Conservation (phyloP, 2,329 filamentous ascomycete genomes). For the Thelonectria discophora region DNA sequence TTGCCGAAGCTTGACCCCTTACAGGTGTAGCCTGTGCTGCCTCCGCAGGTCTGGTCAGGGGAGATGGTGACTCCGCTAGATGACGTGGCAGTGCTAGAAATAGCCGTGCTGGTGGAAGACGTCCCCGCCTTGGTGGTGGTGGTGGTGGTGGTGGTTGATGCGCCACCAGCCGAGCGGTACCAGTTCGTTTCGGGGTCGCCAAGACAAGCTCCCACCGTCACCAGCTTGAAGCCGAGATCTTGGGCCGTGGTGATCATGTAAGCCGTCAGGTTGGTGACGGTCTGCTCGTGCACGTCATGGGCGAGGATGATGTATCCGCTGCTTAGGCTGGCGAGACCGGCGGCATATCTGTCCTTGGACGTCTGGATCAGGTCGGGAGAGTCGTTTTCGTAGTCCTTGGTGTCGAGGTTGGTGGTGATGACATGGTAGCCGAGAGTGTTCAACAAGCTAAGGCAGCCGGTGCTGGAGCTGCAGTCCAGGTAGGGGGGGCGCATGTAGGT, state of each 20-base stretch:
- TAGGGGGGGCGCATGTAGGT: slow-evolving; percentile 55
- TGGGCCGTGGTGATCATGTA: slow-evolving; percentile 55
- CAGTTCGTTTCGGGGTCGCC: slow-evolving; percentile 58
- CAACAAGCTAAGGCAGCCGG: slow-evolving; percentile 49
- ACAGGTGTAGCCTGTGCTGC: slow-evolving; percentile 47
- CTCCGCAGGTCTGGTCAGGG: slow-evolving; percentile 26
- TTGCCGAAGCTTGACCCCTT: slow-evolving; percentile 45
- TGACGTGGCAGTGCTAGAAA: slow-evolving; percentile 21
- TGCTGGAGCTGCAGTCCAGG: slow-evolving; percentile 50
- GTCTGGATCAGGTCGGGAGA: slow-evolving; percentile 57
- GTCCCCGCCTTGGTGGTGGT: slow-evolving; percentile 9
- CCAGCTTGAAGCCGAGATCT: slow-evolving; percentile 54
- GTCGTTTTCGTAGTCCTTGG: slow-evolving; percentile 65
- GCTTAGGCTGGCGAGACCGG: slow-evolving; percentile 44
- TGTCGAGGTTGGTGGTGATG: slow-evolving; percentile 66
- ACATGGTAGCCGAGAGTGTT: slow-evolving; percentile 60
- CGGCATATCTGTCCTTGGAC: slow-evolving; percentile 50
- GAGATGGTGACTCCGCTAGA: slow-evolving; percentile 13
- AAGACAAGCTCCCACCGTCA: slow-evolving; percentile 66
- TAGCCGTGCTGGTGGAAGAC: neutral
- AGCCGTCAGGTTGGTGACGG: slow-evolving; percentile 51
- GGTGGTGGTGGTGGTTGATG: slow-evolving; percentile 1
- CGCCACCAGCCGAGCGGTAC: slow-evolving; percentile 53
- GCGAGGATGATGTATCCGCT: slow-evolving; percentile 60
- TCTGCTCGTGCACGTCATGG: slow-evolving; percentile 60